phyloP scores from a whole-genome alignment of 1,284 basidiomycete genomes.

The Leccinum griseonigrum region DNA sequence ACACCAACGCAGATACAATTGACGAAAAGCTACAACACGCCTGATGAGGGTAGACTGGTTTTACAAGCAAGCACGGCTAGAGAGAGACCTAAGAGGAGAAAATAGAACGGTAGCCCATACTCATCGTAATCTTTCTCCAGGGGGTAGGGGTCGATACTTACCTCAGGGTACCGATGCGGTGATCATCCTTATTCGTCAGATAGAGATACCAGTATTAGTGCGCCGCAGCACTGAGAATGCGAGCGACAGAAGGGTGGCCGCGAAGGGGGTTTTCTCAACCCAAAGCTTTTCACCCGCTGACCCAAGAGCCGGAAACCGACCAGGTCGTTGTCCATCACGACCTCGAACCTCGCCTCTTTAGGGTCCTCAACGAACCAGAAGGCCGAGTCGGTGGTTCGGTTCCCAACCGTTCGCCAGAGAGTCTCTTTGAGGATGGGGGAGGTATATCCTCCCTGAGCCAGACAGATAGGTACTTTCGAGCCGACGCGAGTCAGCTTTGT shows the following conservation, averaged over 20 bases:
- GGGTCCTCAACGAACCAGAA: slow-evolving; percentile 1
- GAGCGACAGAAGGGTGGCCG: background rate
- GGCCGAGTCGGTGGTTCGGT: background rate
- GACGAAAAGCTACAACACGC: too few species aligned
- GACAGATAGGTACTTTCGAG: slow-evolving; percentile 8
- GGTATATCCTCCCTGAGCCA: background rate
- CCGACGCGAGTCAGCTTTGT: slow-evolving; percentile 15
- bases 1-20: too few species aligned
- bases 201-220: slow-evolving; percentile 26
- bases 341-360: slow-evolving; percentile 12
- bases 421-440: slow-evolving; percentile 2
- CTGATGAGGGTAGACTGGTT: too few species aligned
- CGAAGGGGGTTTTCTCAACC: slow-evolving; percentile 5
- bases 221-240: slow-evolving; percentile 10
- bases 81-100: background rate
- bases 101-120: slow-evolving; percentile 4
- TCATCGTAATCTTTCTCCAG: slow-evolving; percentile 9
- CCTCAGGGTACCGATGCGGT: background rate
- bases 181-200: slow-evolving; percentile 5
- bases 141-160: slow-evolving; percentile 16
- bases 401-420: background rate
- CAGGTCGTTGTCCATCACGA: background rate
- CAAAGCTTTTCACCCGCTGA: slow-evolving; percentile 7
- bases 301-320: slow-evolving; percentile 16
- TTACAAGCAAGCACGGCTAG: too few species aligned